Evolutionary conservation across 805 yeast species (phyloP).

Genomic region (Metschnikowia koreensis): DNA sequence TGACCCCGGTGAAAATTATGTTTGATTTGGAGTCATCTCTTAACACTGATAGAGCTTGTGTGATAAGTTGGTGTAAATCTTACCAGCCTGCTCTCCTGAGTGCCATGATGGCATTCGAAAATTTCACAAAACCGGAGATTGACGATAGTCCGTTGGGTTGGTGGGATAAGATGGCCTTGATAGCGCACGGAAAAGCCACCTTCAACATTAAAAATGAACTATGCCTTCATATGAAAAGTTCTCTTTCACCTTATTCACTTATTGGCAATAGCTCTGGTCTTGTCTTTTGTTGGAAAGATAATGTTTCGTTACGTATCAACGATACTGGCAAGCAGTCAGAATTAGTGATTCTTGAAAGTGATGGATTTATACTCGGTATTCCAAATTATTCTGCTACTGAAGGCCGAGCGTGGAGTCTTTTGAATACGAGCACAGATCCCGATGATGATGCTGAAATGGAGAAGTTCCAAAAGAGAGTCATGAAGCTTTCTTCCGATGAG

Average conservation of each 20-base stretch:
- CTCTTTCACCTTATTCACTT: slow-evolving; percentile 56
- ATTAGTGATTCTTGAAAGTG: slow-evolving; percentile 52
- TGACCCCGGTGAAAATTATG: slow-evolving; percentile 59
- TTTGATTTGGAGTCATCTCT: slow-evolving; percentile 48
- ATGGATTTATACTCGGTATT: slow-evolving; percentile 54
- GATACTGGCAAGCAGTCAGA: slow-evolving; percentile 49
- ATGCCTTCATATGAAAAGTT: slow-evolving; percentile 62
- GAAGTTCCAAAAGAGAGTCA: slow-evolving; percentile 40
- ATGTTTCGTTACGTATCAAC: slow-evolving; percentile 50
- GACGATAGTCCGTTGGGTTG: slow-evolving; percentile 47
- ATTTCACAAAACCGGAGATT: slow-evolving; percentile 44
- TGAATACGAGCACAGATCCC: slow-evolving; percentile 21
- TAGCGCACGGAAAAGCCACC: slow-evolving; percentile 51
- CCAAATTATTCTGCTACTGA: slow-evolving; percentile 47
- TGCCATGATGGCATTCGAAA: slow-evolving; percentile 41
- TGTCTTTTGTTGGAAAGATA: slow-evolving; percentile 62
- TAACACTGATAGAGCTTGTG: slow-evolving; percentile 46
- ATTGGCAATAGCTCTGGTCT: slow-evolving; percentile 61
- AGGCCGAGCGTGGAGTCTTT: slow-evolving; percentile 38
- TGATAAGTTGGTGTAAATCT: slow-evolving; percentile 63
- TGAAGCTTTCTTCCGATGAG: slow-evolving; percentile 59
- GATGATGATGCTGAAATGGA: slow-evolving; percentile 27
- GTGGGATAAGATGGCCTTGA: slow-evolving; percentile 54
- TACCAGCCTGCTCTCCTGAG: slow-evolving; percentile 59
- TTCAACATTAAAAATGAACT: slow-evolving; percentile 52